These are phyloP conservation scores for Bruguiera parviflora DNA, from an alignment of 345 rosid species.

Conservation along the genomic window DNA sequence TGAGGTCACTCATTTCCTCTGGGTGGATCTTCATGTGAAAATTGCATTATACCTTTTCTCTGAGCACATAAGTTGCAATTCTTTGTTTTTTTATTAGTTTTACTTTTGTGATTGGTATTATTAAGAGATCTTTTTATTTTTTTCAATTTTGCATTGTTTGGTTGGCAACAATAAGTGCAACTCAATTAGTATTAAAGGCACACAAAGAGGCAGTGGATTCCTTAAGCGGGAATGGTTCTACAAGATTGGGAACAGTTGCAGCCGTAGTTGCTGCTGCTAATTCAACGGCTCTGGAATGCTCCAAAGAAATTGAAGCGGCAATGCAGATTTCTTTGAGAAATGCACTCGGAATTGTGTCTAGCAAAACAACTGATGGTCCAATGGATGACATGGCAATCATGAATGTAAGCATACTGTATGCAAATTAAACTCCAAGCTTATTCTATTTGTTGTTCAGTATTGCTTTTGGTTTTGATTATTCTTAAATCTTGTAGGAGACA, in stretches of 20 bases:
- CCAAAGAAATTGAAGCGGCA: slow-evolving; percentile 96
- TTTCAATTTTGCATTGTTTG: slow-evolving; percentile 3
- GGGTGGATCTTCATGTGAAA: slow-evolving; percentile 1
- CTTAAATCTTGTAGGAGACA: slow-evolving; percentile 65
- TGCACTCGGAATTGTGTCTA: slow-evolving; percentile 62
- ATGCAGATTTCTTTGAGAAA: slow-evolving; percentile 97
- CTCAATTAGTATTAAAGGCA: slow-evolving; percentile 89
- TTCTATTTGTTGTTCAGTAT: slow-evolving; percentile 6
- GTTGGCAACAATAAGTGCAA: slow-evolving; percentile 49
- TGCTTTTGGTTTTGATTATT: slow-evolving; percentile 10
- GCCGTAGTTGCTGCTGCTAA: slow-evolving; percentile 97
- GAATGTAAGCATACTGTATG: slow-evolving; percentile 49
- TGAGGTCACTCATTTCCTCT: not conserved
- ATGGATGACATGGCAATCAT: slow-evolving; percentile 91
- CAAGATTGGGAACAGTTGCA: slow-evolving; percentile 89
- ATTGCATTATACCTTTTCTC: not conserved
- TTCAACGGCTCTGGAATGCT: slow-evolving; percentile 89
- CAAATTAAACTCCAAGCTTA: too few relatives aligned
- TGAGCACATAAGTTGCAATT: not conserved
- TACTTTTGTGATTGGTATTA: not conserved
- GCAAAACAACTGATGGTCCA: slow-evolving; percentile 67
- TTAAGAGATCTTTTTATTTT: not conserved
- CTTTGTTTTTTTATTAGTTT: not conserved
- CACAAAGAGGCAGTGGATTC: slow-evolving; percentile 97
- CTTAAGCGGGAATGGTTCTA: slow-evolving; percentile 81